Evolutionary conservation across 2,329 filamentous ascomycete genomes (phyloP).

Genomic region (Simplicillium aogashimaense): DNA sequence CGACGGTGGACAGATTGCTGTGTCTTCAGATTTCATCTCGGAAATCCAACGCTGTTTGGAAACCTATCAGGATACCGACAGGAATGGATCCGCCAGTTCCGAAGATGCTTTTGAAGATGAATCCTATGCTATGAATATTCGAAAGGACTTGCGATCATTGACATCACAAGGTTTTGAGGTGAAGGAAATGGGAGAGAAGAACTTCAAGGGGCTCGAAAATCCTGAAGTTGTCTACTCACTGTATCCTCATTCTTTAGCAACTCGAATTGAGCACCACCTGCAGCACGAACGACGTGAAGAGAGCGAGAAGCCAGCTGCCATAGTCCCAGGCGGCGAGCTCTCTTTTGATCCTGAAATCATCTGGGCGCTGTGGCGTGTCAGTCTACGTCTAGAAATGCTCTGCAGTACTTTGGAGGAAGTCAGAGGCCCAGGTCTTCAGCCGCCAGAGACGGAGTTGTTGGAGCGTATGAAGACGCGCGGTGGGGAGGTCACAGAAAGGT

Average conservation of each 20-base stretch:
- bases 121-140: conserved; percentile 62
- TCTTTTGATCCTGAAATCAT: conserved; percentile 73
- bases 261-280: conserved; percentile 63
- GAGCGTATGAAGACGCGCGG: conserved; percentile 58
- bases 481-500: conserved; percentile 79
- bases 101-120: conserved; percentile 67
- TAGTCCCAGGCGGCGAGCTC: conserved; percentile 56
- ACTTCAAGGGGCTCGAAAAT: conserved; percentile 94
- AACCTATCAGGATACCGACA: conserved; percentile 77
- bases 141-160: conserved; percentile 76
- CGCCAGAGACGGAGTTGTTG: conserved; percentile 74
- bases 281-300: conserved; percentile 35
- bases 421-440: conserved; percentile 52
- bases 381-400: conserved; percentile 82
- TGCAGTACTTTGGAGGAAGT: conserved; percentile 78
- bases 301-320: conserved; percentile 47
- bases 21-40: conserved; percentile 92
- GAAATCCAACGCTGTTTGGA: conserved; percentile 89
- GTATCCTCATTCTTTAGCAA: conserved; percentile 81
- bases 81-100: conserved; percentile 55
- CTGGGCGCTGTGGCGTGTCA: conserved; percentile 85
- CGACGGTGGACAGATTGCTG: conserved; percentile 93
- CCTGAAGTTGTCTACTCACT: conserved; percentile 92
- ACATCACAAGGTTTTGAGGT: conserved; percentile 92
- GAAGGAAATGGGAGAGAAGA: conserved; percentile 90